Conservation (phyloP, 345 rosid genomes). For the Lenwebbia sp. region DNA sequence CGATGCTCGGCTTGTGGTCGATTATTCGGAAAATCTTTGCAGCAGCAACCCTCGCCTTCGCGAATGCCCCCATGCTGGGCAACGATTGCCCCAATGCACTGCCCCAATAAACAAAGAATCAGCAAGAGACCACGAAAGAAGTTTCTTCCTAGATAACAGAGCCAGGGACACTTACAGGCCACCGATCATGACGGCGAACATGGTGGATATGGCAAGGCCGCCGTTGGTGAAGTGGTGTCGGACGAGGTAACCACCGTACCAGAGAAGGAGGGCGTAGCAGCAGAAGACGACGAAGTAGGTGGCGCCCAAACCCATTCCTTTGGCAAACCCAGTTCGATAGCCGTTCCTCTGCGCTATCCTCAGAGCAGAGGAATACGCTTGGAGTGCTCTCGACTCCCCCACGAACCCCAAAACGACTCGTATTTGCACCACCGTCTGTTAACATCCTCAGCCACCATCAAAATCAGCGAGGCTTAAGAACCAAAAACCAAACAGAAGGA, state of each 20-base stretch:
- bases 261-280: slow-evolving; percentile 83
- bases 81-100: slow-evolving; percentile 92
- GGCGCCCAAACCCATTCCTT: slow-evolving; percentile 94
- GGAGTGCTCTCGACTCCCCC: slow-evolving; percentile 82
- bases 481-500: not conserved
- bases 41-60: slow-evolving; percentile 90
- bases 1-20: slow-evolving; percentile 68
- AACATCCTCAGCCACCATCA: not conserved
- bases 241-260: slow-evolving; percentile 94
- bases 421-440: slow-evolving; percentile 86
- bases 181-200: slow-evolving; percentile 97
- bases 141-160: not conserved
- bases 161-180: slow-evolving; percentile 59
- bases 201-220: slow-evolving; percentile 90
- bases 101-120: slow-evolving; percentile 3
- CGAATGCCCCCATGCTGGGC: slow-evolving; percentile 90
- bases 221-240: slow-evolving; percentile 90
- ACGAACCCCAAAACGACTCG: slow-evolving; percentile 82
- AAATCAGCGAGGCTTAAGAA: slow-evolving; percentile 16
- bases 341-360: slow-evolving; percentile 70
- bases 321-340: slow-evolving; percentile 75
- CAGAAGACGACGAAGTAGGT: slow-evolving; percentile 96
- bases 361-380: slow-evolving; percentile 73
- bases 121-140: not conserved
- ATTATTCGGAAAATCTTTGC: slow-evolving; percentile 79